phyloP scores from a whole-genome alignment of 1,284 basidiomycete genomes.

The Porodaedalea pini region DNA sequence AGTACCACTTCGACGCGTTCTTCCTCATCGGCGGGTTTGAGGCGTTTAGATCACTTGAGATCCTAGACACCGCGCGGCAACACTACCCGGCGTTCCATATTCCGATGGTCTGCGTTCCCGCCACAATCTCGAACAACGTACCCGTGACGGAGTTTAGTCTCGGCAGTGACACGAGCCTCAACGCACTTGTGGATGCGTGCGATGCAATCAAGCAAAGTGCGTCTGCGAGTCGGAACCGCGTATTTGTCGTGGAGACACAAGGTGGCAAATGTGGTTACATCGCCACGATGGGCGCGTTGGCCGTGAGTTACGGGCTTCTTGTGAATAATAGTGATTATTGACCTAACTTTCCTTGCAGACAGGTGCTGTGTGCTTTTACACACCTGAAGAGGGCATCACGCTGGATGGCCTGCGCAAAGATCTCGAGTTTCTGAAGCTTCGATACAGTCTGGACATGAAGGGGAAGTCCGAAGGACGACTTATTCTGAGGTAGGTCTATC shows the following conservation, averaged over 20 bases:
- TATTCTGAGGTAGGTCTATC: slow-evolving; percentile 69
- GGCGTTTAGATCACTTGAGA: slow-evolving; percentile 78
- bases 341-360: too few relatives aligned
- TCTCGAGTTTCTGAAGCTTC: slow-evolving; percentile 84
- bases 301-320: too few relatives aligned
- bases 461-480: slow-evolving; percentile 92
- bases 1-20: slow-evolving; percentile 78
- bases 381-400: slow-evolving; percentile 86
- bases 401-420: slow-evolving; percentile 81
- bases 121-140: slow-evolving; percentile 97
- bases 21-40: slow-evolving; percentile 97
- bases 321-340: too few relatives aligned
- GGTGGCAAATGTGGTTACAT: slow-evolving; percentile 96
- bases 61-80: slow-evolving; percentile 77
- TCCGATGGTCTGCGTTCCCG: slow-evolving; percentile 90
- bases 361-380: slow-evolving; percentile 91
- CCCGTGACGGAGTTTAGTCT: slow-evolving; percentile 95
- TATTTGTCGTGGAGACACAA: slow-evolving; percentile 98
- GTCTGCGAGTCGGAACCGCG: slow-evolving; percentile 89
- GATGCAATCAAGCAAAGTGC: slow-evolving; percentile 99
- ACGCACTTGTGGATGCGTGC: slow-evolving; percentile 95
- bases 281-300: slow-evolving; percentile 91
- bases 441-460: slow-evolving; percentile 83
- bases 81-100: slow-evolving; percentile 90
- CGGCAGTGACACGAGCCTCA: slow-evolving; percentile 93